Percentiles rank a stretch among this genome's conserved stretches.
Conservation (phyloP, 192 early-diverging fungal species). For the Globomyces pollinis-pini region DNA sequence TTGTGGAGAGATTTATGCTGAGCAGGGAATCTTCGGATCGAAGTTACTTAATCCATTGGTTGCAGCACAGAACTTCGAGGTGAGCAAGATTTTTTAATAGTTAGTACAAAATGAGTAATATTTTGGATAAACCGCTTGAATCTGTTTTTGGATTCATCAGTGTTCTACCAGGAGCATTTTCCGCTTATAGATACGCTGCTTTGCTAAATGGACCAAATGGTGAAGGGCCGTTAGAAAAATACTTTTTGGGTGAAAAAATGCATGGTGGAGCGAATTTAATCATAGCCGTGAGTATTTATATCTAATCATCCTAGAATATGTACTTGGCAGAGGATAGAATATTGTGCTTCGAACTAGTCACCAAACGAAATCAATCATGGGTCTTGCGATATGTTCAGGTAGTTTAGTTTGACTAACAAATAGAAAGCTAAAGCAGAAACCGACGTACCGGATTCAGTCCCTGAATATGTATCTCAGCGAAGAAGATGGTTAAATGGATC, state of each 20-base stretch:
- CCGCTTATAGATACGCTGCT: constrained; percentile 69
- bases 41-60: constrained; percentile 69
- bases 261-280: constrained; percentile 50
- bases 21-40: constrained; percentile 45
- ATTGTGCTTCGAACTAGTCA: constrained; percentile 76
- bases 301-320: constrained; percentile 54
- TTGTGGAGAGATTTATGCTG: constrained; percentile 75
- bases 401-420: constrained; percentile 49
- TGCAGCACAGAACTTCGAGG: constrained; percentile 83
- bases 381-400: constrained; percentile 60
- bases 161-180: constrained; percentile 86
- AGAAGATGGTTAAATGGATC: constrained; percentile 80
- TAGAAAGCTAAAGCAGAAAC: constrained; percentile 66
- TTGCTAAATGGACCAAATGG: constrained; percentile 57
- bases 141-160: constrained; percentile 92
- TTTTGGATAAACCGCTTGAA: constrained; percentile 73
- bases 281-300: constrained; percentile 36
- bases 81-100: no score
- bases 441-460: constrained; percentile 67
- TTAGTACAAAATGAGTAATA: constrained; percentile 66
- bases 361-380: constrained; percentile 67
- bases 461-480: constrained; percentile 69
- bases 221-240: constrained; percentile 60
- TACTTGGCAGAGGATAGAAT: constrained; percentile 70
- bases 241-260: constrained; percentile 69